Base-by-base conservation (phyloP, 1,139 yeast genomes). In the Geotrichum europaeum region DNA sequence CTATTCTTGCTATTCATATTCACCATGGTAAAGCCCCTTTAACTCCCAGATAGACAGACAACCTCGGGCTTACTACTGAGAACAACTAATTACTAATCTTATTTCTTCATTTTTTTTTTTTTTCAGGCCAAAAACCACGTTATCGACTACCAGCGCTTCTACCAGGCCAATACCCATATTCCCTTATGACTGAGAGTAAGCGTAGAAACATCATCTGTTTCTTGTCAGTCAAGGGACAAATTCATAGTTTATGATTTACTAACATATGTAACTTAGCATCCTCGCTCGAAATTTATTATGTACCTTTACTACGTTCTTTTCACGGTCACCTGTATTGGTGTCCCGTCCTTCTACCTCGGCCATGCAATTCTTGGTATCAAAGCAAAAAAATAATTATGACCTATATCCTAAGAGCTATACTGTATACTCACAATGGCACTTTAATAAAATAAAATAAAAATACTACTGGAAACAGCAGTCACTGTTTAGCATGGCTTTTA, bases 291-390 rank as follows among this genome's bases (percentile, higher is more conserved):
- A 79, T 78, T 83, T 72, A 78, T 87, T 75, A 83, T 91, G 69
- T 89, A 87, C 79, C 97, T 97, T 75, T 92, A 87, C 84, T 89
- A 85, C 81, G 95, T 91, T 68, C 80, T 89, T 68, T 88, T 91
- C 79, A 80, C 92, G 65, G 81, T 87, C 65, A 80, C 91, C 69
- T 73, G 75, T 65, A 82, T 90, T 62, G 81, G 82, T 66, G 82
- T 84, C 66, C 89, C 96, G 69, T 78, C 87, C 68, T 84, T 76
- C 79, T 89, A 87, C 82, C 76, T 87, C 60, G 94, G 87, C 69
- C 87, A 95, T 80, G 96, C 96, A 57, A 58, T 67, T 49, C 45
- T 57, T n/a, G 62, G 62, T 25, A 57, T 53, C 51, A 60, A 57
- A 58, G 51, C 60, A 24, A 47, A 47, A 49, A 47, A 57, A 12